A percentile compares a stretch with the other conserved stretches of the same genome.
phyloP scores from a whole-genome alignment of 306 rosid genomes.

The Cucumis cinereus region DNA sequence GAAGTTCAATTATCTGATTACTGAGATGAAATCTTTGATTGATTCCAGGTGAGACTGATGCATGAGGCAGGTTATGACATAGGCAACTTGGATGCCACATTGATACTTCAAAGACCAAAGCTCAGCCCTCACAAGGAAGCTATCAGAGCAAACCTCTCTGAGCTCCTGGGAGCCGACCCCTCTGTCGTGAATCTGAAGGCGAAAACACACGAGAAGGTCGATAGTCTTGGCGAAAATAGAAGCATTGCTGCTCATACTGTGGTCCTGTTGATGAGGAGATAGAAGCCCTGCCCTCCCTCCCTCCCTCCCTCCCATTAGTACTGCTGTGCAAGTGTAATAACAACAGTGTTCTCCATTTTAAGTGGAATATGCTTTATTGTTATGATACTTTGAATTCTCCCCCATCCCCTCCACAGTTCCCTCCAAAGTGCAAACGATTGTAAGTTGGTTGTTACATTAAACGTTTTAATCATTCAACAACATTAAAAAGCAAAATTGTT shows the following conservation, averaged over 20 bases:
- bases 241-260: constrained; percentile 97
- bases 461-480: constrained; percentile 4
- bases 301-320: background rate
- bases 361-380: background rate
- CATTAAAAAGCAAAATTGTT: background rate
- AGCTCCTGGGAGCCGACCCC: constrained; percentile 79
- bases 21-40: background rate
- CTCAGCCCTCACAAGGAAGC: constrained; percentile 90
- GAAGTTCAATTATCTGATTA: background rate
- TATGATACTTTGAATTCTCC: background rate
- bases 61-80: constrained; percentile 83
- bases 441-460: background rate
- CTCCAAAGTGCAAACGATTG: background rate
- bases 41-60: constrained; percentile 76
- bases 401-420: background rate
- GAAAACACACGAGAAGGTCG: constrained; percentile 95
- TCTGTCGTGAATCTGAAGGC: constrained; percentile 85
- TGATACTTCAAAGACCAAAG: constrained; percentile 92
- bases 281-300: constrained; percentile 1
- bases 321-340: background rate
- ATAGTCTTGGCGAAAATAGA: constrained; percentile 92
- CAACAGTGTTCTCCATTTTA: background rate
- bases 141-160: constrained; percentile 72
- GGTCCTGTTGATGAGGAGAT: constrained; percentile 84
- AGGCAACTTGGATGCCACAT: constrained; percentile 83